Evolutionary conservation across 768 basidiomycete genomes (phyloP), one percentile per base, ranked within the genome.

Genomic region (Psilocybe cubensis): DNA sequence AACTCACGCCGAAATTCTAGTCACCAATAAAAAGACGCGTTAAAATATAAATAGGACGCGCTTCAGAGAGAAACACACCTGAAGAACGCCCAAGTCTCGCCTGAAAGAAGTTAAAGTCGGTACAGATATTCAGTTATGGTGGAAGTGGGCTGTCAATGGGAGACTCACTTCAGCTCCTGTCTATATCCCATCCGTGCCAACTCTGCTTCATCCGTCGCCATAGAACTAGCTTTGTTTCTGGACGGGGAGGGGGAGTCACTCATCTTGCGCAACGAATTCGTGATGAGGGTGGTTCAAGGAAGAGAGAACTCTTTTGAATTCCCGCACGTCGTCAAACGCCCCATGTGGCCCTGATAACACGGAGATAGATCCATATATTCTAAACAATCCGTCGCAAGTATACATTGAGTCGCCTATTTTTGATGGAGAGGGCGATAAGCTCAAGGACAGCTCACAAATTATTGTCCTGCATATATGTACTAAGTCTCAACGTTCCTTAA

Each of bases 151-250:
- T 12, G n/a, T n/a, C n/a, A n/a, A 20, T 2, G 12, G 11, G 24
- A 29, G 44, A 73, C 80, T 49, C 60, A 87, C 84, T 77, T 83
- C 45, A 89, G 71, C 66, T 88, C 86, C 67, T 88, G 86, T 70
- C 85, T 87, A 70, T 88, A 88, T 17, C 87, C 87, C 85, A 89
- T 85, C 56, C 85, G 73, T 24, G 85, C 85, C 4, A 89, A 72
- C 68, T 86, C 85, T 5, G 74, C 80, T 70, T 88, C 87, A 65
- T 89, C 87, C 24, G 71, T 68, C 5, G 72, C 77, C 67, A 74
- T 62, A 1, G 44, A 62, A 27, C 57, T 50, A 11, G 46, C 65
- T 41, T 64, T 67, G 51, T 43, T 51, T 27, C 28, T 33, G 25
- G 61, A 46, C 20, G 49, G 48, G n/a, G 63, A 48, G 35, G 43